Conservation (phyloP, 441 rosid species). For the Eruca vesicaria region DNA sequence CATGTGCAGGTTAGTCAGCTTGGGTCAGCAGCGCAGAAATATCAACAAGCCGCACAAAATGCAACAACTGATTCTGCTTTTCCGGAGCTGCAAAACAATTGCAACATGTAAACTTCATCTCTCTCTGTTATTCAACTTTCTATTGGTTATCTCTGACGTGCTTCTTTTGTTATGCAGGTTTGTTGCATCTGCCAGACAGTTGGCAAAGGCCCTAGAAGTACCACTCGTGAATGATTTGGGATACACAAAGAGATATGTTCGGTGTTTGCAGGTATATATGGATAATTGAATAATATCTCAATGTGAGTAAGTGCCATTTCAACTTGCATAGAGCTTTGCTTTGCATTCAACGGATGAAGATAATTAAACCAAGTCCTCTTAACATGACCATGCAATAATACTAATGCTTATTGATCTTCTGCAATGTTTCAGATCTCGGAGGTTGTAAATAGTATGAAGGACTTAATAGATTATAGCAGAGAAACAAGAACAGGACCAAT, state of each 20-base stretch:
- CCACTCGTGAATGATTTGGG: slow-evolving; percentile 98
- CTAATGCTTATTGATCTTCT: neutral
- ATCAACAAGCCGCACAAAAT: slow-evolving; percentile 87
- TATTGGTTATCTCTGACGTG: slow-evolving; percentile 14
- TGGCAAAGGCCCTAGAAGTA: slow-evolving; percentile 95
- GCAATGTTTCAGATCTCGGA: slow-evolving; percentile 84
- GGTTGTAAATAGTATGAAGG: slow-evolving; percentile 99
- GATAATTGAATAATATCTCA: neutral
- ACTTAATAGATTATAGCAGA: slow-evolving; percentile 94
- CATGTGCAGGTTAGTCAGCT: slow-evolving; percentile 82
- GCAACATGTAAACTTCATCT: slow-evolving; percentile 57
- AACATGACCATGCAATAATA: neutral
- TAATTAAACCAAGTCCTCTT: neutral
- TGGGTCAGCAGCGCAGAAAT: slow-evolving; percentile 88
- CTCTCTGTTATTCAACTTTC: neutral
- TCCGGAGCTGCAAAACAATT: slow-evolving; percentile 83
- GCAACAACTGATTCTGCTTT: slow-evolving; percentile 74
- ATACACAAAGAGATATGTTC: slow-evolving; percentile 92
- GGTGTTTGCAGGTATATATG: slow-evolving; percentile 84
- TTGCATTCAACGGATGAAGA: neutral
- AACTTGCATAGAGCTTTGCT: neutral
- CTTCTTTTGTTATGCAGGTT: slow-evolving; percentile 54
- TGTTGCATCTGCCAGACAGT: slow-evolving; percentile 94
- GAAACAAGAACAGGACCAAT: slow-evolving; percentile 91
- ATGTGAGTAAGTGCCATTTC: neutral